Evolutionary conservation across 1,139 yeast species (phyloP), one percentile per base, ranked within the genome.

Genomic region (Scheffersomyces insectosa): DNA sequence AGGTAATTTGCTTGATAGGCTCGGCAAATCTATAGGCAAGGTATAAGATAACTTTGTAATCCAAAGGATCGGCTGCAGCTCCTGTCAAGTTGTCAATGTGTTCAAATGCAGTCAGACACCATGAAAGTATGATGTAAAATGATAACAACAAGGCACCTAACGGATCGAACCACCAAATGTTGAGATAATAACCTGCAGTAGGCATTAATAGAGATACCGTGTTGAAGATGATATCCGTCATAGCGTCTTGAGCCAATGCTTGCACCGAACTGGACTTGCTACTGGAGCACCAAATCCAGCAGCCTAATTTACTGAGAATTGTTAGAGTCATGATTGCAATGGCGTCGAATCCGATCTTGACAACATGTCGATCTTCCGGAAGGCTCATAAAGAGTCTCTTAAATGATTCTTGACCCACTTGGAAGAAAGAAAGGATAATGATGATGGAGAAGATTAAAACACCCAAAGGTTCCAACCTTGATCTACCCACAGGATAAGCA

Each of bases 211-310:
- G 72, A 1, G 93, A 85, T 34, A 86, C 85, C 1, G 76, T 57
- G 62, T 59, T 59, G 70, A 87, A 87, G 3, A 85, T 76, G 36
- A 86, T 79, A 62, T 87, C 95, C 0, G 91, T 86, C 65, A 77
- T 70, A 0, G 95, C 95, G 64, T 87, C 95, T 59, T 85, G 93
- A 1, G 93, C 89, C 43, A 87, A 66, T 0, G 95, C 95, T 58
- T 81, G 86, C 2, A 87, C 85, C 0, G 90, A 81, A 12, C 86
- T 79, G 10, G 89, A 83, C 14, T 73, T 68, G 48, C 85, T 77
- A n/a, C 72, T 66, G 28, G 77, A 66, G 59, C 93, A 86, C 82
- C 88, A 80, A 6, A 78, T 32, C 73, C 79, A 87, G 56, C 89
- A 83, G 1, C 70, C 75, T 4, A 82, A 53, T 57, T 87, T 87